phyloP scores from a whole-genome alignment of 805 yeast species.

The Candida tibetensis region DNA sequence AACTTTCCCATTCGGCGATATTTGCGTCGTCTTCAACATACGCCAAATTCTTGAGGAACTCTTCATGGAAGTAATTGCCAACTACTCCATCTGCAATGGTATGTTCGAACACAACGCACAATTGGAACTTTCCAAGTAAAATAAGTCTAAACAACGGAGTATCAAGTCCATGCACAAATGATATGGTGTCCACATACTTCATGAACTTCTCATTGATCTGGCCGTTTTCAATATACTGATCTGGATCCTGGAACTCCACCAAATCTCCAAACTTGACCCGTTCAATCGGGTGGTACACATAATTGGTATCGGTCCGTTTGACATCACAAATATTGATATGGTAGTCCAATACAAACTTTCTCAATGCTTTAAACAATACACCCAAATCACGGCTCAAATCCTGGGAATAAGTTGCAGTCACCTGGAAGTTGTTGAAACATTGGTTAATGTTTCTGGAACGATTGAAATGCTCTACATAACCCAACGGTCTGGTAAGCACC shows the following conservation, averaged over 20 bases:
- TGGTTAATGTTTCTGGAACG: constrained; percentile 29
- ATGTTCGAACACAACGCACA: constrained; percentile 34
- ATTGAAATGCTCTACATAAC: constrained; percentile 32
- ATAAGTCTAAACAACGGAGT: constrained; percentile 30
- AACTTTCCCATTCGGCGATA: constrained; percentile 4
- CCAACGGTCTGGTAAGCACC: constrained; percentile 22
- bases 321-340: constrained; percentile 33
- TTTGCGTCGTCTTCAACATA: constrained; percentile 12
- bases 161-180: constrained; percentile 21
- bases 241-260: constrained; percentile 14
- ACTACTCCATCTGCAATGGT: constrained; percentile 40
- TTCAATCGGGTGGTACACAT: constrained; percentile 23
- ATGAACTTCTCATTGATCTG: constrained; percentile 28
- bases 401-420: constrained; percentile 30
- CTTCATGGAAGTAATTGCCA: constrained; percentile 33
- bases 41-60: constrained; percentile 27
- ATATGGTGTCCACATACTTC: constrained; percentile 19
- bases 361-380: constrained; percentile 24
- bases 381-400: constrained; percentile 12
- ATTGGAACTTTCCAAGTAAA: constrained; percentile 18
- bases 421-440: constrained; percentile 33
- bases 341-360: constrained; percentile 33
- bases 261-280: constrained; percentile 24
- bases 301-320: constrained; percentile 6
- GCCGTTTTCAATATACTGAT: constrained; percentile 13